Base-by-base conservation (phyloP, 2,329 filamentous ascomycete genomes). In the Pochonia chlamydosporia region DNA sequence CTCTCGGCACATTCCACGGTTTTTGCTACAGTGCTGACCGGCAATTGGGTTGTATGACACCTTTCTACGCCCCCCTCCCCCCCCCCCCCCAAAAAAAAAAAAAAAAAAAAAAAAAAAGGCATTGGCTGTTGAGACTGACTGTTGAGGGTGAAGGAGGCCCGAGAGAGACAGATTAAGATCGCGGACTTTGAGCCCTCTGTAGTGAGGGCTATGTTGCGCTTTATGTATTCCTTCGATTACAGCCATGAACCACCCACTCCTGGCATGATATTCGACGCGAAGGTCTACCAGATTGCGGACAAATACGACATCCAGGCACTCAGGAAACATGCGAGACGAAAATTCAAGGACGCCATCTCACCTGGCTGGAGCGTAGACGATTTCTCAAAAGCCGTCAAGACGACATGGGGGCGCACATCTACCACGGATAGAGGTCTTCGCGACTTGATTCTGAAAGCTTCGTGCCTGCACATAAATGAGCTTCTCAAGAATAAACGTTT, bases 171-270 rank as follows among this genome's bases (percentile, higher is more conserved):
- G 24, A 48, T 52, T 18, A 43, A 49, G 20, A 46, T 54, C n/a
- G 41, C 43, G 24, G 50, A 54, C n/a, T 50, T 54, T 18, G 52
- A 54, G 24, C 4, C 48, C 16, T 46, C 43, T 5, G 35, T 52
- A n/a, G 50, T 54, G 8, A 48, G 52, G 33, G 40, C 47, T 2
- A 54, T 52, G 47, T 37, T 54, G 9, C 40, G 40, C 21, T 54
- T 52, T 41, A 52, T 54, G 50, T 54, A 54, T 42, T 43, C 47
- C 1, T 52, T 54, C 21, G 48, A 52, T 35, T 54, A 52, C 46
- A 50, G 21, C 43, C 50, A 50, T 37, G 31, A 13, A 26, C 36
- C 31, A 26, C 28, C 45, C 11, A 44, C 39, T 18, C 47, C 52
- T 5, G 21, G 42, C 5, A 52, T 52, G 50, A 37, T 50, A 2